These are phyloP conservation scores for Aspergillus brunneoviolaceus DNA, from an alignment of 2,329 filamentous ascomycete species.

Conservation along the genomic window DNA sequence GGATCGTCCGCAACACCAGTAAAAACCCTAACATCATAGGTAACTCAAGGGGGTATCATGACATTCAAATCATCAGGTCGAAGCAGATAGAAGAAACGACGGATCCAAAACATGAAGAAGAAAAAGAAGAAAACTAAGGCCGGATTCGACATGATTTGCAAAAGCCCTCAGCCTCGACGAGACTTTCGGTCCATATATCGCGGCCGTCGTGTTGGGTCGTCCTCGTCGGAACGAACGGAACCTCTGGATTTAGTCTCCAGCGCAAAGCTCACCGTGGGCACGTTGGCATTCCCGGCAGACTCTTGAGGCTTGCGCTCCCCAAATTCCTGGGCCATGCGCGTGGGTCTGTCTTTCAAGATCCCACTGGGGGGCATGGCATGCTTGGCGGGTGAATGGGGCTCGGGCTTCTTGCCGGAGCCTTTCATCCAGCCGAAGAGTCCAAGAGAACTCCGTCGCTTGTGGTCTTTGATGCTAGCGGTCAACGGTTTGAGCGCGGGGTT, in stretches of 20 bases:
- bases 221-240: conserved; percentile 12
- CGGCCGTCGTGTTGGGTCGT: conserved; percentile 24
- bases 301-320: conserved; percentile 9
- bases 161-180: conserved; percentile 20
- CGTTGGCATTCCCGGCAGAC: background rate
- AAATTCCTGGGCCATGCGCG: conserved; percentile 20
- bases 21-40: conserved; percentile 6
- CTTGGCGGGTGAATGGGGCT: conserved; percentile 11
- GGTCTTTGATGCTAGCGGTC: conserved; percentile 32
- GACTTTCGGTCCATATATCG: conserved; percentile 34
- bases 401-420: conserved; percentile 26
- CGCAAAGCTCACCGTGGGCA: conserved; percentile 9
- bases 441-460: conserved; percentile 40
- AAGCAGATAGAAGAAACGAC: background rate
- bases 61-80: conserved; percentile 11
- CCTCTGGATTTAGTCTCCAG: conserved; percentile 18
- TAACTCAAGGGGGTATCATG: conserved; percentile 21
- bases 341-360: conserved; percentile 17
- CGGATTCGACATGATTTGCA: background rate
- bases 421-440: conserved; percentile 45
- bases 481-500: conserved; percentile 22
- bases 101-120: background rate
- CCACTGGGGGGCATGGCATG: background rate
- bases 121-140: background rate
- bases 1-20: conserved; percentile 2